phyloP scores from a whole-genome alignment of 495 filamentous ascomycete species.

The Hypoxylon trugodes region DNA sequence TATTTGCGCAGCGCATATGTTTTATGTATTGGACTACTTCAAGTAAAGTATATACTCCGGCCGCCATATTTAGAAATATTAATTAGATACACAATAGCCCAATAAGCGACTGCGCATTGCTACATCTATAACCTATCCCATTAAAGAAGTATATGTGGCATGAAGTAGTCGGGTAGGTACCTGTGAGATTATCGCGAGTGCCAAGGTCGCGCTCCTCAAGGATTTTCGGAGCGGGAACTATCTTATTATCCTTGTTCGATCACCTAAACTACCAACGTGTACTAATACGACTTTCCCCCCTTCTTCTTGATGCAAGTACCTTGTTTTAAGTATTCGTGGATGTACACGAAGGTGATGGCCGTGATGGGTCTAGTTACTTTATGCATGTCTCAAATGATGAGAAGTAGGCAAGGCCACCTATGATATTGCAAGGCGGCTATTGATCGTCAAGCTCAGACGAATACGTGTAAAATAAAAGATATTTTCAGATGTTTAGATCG shows the following conservation, averaged over 20 bases:
- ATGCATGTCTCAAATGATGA: constrained; percentile 17
- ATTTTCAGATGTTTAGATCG: constrained; percentile 23
- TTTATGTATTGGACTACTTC: too few relatives aligned
- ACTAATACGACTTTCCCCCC: neutral
- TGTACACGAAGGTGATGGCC: constrained; percentile 1
- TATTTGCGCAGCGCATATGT: too few relatives aligned
- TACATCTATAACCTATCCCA: neutral
- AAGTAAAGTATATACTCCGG: too few relatives aligned
- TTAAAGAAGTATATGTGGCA: neutral
- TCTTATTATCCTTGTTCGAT: constrained; percentile 17
- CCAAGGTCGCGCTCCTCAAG: constrained; percentile 27
- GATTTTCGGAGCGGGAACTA: constrained; percentile 30
- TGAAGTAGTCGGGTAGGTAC: constrained; percentile 9
- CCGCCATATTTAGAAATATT: too few relatives aligned
- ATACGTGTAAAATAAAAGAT: constrained; percentile 1
- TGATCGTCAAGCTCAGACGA: constrained; percentile 14
- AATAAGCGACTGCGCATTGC: neutral
- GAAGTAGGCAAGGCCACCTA: constrained; percentile 30
- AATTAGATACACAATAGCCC: neutral
- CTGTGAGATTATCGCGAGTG: constrained; percentile 10
- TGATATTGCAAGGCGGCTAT: constrained; percentile 17
- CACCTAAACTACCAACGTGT: neutral
- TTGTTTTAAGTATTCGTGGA: neutral
- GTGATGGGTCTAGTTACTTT: constrained; percentile 10
- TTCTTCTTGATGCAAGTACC: neutral